Evolutionary conservation across 2,329 filamentous ascomycete genomes (phyloP).

Genomic region (Colletotrichum acutatum): DNA sequence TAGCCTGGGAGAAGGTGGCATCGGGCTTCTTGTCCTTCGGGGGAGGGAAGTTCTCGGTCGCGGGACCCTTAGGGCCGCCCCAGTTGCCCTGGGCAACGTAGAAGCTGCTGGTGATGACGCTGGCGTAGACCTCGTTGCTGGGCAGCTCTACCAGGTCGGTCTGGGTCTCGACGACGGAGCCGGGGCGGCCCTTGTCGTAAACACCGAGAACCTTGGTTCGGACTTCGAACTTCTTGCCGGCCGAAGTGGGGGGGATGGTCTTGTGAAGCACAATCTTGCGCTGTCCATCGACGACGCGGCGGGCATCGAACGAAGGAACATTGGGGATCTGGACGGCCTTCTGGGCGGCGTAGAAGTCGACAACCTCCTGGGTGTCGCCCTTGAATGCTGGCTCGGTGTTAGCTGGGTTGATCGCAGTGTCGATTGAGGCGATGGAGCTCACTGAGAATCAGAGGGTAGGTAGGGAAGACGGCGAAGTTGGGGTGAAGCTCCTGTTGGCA

Average conservation of each 20-base stretch:
- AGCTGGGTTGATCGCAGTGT: background rate
- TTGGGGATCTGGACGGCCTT: conserved; percentile 75
- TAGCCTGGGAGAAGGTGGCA: conserved; percentile 75
- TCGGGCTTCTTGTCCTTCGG: conserved; percentile 79
- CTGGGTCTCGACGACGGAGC: conserved; percentile 84
- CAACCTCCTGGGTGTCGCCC: conserved; percentile 77
- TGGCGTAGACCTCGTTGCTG: conserved; percentile 76
- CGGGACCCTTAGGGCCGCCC: conserved; percentile 91
- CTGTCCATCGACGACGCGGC: conserved; percentile 84
- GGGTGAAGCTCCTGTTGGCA: conserved; percentile 81
- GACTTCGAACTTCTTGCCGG: conserved; percentile 79
- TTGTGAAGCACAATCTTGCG: conserved; percentile 82
- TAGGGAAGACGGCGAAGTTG: conserved; percentile 88
- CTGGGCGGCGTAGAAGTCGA: conserved; percentile 84
- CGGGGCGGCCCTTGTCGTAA: conserved; percentile 89
- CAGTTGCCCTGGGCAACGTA: conserved; percentile 84
- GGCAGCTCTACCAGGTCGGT: conserved; percentile 77
- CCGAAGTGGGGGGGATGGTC: conserved; percentile 77
- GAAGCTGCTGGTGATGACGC: conserved; percentile 77
- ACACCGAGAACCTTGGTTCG: conserved; percentile 83
- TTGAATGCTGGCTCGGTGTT: conserved; percentile 72
- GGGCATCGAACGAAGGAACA: conserved; percentile 80
- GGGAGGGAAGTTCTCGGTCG: conserved; percentile 81
- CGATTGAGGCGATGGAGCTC: conserved; percentile 44
- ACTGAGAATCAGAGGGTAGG: conserved; percentile 85